These are phyloP conservation scores for Gossypium lobatum DNA, from an alignment of 441 rosid genomes.

Conservation along the genomic window DNA sequence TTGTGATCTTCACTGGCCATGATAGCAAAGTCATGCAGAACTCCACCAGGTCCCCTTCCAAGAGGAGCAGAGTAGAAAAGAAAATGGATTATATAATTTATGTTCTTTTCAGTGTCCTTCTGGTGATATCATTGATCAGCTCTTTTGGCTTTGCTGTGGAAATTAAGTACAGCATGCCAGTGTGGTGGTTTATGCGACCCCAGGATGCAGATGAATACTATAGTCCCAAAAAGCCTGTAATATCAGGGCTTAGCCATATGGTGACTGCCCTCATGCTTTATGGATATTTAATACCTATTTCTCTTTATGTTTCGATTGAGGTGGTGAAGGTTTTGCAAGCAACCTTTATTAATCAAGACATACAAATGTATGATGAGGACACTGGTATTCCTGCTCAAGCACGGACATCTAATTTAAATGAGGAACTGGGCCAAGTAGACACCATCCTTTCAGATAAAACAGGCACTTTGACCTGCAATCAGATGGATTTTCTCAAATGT, in stretches of 20 bases:
- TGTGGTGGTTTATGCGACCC: not conserved
- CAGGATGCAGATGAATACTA: not conserved
- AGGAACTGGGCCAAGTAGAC: not conserved
- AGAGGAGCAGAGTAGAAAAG: not conserved
- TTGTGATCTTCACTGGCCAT: not conserved
- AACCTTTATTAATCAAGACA: not conserved
- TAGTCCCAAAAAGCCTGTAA: not conserved
- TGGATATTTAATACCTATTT: not conserved
- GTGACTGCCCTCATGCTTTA: constrained; percentile 2
- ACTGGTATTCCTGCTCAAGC: not conserved
- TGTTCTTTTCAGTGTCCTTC: not conserved
- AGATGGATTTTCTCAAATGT: constrained; percentile 1
- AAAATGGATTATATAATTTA: not conserved
- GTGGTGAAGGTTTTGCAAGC: constrained; percentile 5
- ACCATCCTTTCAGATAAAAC: not conserved
- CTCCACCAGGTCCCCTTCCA: not conserved
- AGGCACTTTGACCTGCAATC: not conserved
- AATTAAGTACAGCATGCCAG: not conserved
- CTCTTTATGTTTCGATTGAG: not conserved
- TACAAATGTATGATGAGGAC: not conserved
- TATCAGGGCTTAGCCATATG: not conserved
- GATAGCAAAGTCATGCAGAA: constrained; percentile 1
- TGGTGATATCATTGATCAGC: not conserved
- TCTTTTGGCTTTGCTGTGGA: not conserved
- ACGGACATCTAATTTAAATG: not conserved